A percentile compares a stretch with the other conserved stretches of the same genome.
phyloP scores from a whole-genome alignment of 345 rosid species.

The Pugionium cornutum region DNA sequence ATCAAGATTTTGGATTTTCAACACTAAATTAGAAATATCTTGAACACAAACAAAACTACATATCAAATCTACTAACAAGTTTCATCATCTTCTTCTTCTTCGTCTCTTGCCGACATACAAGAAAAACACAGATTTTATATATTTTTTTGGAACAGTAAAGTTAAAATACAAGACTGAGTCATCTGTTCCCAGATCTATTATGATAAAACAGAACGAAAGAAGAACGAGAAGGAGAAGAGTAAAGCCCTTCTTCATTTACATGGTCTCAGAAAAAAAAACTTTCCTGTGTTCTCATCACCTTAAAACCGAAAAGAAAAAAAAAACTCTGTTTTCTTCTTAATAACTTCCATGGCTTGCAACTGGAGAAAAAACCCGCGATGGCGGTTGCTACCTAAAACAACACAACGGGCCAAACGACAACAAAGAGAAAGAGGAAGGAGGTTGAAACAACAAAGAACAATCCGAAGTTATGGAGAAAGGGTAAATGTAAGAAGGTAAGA shows the following conservation, averaged over 20 bases:
- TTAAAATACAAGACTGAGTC: constrained; percentile 29
- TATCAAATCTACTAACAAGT: constrained; percentile 11
- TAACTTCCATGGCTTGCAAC: constrained; percentile 37
- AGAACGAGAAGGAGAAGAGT: background rate
- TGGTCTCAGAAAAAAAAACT: constrained; percentile 22
- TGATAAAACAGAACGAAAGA: background rate
- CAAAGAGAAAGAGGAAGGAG: background rate
- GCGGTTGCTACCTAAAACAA: constrained; percentile 38
- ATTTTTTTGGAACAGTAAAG: constrained; percentile 5
- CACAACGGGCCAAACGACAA: constrained; percentile 28
- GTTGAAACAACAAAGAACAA: constrained; percentile 10
- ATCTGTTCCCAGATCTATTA: constrained; percentile 10
- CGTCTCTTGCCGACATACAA: constrained; percentile 35
- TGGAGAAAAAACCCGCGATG: constrained; percentile 23
- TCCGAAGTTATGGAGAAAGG: constrained; percentile 24
- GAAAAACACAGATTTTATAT: constrained; percentile 1
- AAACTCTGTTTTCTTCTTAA: constrained; percentile 17
- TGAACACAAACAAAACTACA: background rate
- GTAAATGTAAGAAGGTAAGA: background rate
- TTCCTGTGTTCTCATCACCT: constrained; percentile 18
- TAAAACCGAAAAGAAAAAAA: constrained; percentile 4
- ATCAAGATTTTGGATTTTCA: background rate
- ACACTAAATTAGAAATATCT: background rate
- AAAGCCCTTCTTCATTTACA: constrained; percentile 28
- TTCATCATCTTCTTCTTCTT: background rate